Conservation (phyloP, 345 rosid genomes). For the Garcia nutans region DNA sequence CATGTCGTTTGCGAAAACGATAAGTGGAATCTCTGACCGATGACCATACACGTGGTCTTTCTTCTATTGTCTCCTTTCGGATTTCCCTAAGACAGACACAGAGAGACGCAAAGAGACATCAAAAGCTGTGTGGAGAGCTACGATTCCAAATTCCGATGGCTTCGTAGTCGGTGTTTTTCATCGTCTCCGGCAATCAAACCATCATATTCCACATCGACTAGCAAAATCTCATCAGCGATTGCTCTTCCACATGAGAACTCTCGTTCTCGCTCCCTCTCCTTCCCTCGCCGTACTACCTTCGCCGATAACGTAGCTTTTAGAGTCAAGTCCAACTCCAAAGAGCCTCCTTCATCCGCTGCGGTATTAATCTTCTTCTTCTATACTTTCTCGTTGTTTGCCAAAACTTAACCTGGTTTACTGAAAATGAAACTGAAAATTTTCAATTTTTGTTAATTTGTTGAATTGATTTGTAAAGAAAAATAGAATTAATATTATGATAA, state of each 20-base stretch:
- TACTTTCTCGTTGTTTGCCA: too few relatives aligned
- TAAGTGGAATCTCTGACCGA: too few relatives aligned
- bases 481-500: neutral
- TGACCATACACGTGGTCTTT: too few relatives aligned
- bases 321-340: neutral
- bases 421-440: neutral
- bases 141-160: conserved; percentile 5
- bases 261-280: neutral
- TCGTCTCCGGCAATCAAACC: neutral
- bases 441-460: neutral
- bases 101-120: neutral
- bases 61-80: too few relatives aligned
- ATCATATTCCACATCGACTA: neutral
- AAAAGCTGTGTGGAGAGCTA: too few relatives aligned
- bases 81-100: neutral
- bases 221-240: neutral
- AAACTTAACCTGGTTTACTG: neutral
- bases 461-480: neutral
- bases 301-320: neutral
- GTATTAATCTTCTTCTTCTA: neutral
- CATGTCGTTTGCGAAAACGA: too few relatives aligned
- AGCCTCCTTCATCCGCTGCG: conserved; percentile 14
- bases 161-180: neutral
- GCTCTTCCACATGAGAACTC: neutral
- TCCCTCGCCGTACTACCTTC: neutral